Evolutionary conservation across 73 alveolate genomes (phyloP), one percentile per base, ranked within the genome.

Genomic region (Tetrahymena elliotti): DNA sequence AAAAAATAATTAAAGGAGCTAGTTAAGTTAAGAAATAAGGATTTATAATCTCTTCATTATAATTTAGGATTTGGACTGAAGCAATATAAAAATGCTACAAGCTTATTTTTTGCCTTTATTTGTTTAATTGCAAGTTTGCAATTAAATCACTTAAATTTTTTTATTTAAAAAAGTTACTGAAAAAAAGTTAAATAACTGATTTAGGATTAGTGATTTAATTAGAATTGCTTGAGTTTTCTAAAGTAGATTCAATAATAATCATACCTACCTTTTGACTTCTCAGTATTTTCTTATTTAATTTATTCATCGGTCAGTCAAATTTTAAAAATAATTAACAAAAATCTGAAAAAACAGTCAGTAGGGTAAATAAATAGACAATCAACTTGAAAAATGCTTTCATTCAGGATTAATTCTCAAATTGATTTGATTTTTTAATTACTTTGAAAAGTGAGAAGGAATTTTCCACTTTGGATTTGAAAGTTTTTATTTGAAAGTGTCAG

Each of bases 401-500:
- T n/a, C n/a, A n/a, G n/a, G n/a, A 47, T 13, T 47, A 27, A 47
- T 47, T 47, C 82, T n/a, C 82, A 18, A 47, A 47, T 47, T 47
- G 82, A 47, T 47, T 47, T 24, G n/a, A 68, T 20, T 68, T 22
- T 22, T 37, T 37, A 35, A 93, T 83, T 94, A 83, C 94, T 94
- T 35, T 34, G 96, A 83, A 31, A 94, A 84, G 40, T 12, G 94
- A 35, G 54, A 22, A 34, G 93, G 54, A 33, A 35, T n/a, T 37
- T 38, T 35, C 52, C 52, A 84, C 52, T 84, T 84, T 0, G 93
- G 52, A 15, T 38, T 84, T 24, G 52, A 27, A 31, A 84, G 52
- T 12, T 84, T 97, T 35, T 93, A 93, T 11, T 96, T 35, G 40
- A 95, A 95, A 4, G 95, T 52, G 92, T 84, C 92, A 33, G 94